A percentile compares a stretch with the other conserved stretches of the same genome.
phyloP scores from a whole-genome alignment of 257 asterid species.

The Primulina eburnea region DNA sequence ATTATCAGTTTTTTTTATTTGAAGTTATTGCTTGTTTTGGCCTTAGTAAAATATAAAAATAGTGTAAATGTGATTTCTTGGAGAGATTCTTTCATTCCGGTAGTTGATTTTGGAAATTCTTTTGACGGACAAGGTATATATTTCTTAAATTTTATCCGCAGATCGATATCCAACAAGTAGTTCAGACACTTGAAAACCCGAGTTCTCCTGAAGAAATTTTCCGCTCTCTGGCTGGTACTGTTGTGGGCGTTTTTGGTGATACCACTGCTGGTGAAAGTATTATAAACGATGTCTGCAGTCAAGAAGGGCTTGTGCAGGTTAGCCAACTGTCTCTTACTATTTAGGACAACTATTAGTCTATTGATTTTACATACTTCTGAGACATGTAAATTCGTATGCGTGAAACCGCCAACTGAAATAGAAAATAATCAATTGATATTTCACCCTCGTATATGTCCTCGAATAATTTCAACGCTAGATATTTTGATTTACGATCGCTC shows the following conservation, averaged over 20 bases:
- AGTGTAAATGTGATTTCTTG: neutral
- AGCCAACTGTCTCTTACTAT: constrained; percentile 14
- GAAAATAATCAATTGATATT: too few relatives aligned
- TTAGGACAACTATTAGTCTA: too few relatives aligned
- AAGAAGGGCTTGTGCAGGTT: constrained; percentile 41
- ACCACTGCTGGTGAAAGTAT: constrained; percentile 24
- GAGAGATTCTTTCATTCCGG: neutral
- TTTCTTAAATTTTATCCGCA: constrained; percentile 17
- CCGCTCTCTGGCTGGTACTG: constrained; percentile 40
- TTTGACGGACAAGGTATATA: neutral
- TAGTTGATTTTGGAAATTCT: neutral
- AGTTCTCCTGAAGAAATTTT: constrained; percentile 40
- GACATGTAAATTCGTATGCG: too few relatives aligned
- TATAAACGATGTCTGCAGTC: constrained; percentile 38
- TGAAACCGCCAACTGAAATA: too few relatives aligned
- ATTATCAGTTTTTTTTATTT: too few relatives aligned
- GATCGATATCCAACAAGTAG: constrained; percentile 38
- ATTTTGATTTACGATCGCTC: neutral
- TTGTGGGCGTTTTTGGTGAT: constrained; percentile 19
- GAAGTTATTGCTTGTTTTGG: neutral
- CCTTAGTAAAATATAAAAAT: neutral
- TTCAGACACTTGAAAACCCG: constrained; percentile 34
- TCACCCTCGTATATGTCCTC: neutral
- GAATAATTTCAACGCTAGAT: neutral
- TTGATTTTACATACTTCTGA: too few relatives aligned